These are phyloP conservation scores for Botrytis deweyae DNA, from an alignment of 2,329 filamentous ascomycete species.

Conservation along the genomic window DNA sequence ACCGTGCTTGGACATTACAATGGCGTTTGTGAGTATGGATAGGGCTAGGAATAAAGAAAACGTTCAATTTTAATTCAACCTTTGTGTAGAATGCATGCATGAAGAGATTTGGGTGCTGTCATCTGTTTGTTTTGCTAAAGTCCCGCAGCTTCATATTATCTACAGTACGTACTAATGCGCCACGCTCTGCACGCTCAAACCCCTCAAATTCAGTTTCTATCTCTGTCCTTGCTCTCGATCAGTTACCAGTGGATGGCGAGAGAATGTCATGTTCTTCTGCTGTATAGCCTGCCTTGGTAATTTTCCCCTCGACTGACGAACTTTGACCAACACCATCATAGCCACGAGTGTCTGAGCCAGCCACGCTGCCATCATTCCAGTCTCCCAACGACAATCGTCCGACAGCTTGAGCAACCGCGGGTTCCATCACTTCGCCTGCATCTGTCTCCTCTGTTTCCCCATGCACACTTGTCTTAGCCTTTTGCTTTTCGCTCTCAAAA, in stretches of 20 bases:
- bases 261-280: not conserved
- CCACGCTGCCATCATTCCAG: not conserved
- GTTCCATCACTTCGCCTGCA: not conserved
- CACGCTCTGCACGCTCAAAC: not conserved
- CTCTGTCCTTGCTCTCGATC: not conserved
- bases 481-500: not conserved
- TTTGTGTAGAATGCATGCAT: not conserved
- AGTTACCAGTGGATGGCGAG: not conserved
- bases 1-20: constrained; percentile 20
- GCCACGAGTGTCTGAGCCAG: not conserved
- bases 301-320: not conserved
- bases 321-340: not conserved
- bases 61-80: constrained; percentile 14
- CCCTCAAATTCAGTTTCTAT: not conserved
- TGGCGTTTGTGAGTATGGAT: constrained; percentile 24
- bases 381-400: not conserved
- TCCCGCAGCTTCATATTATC: not conserved
- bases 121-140: not conserved
- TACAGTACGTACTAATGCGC: not conserved
- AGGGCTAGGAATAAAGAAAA: constrained; percentile 21
- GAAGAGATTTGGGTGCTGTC: not conserved
- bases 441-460: not conserved
- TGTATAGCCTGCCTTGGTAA: not conserved
- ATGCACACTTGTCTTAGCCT: not conserved
- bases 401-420: not conserved